Base-by-base conservation (phyloP, 352 stramenopile species). In the Plasmopara muralis region DNA sequence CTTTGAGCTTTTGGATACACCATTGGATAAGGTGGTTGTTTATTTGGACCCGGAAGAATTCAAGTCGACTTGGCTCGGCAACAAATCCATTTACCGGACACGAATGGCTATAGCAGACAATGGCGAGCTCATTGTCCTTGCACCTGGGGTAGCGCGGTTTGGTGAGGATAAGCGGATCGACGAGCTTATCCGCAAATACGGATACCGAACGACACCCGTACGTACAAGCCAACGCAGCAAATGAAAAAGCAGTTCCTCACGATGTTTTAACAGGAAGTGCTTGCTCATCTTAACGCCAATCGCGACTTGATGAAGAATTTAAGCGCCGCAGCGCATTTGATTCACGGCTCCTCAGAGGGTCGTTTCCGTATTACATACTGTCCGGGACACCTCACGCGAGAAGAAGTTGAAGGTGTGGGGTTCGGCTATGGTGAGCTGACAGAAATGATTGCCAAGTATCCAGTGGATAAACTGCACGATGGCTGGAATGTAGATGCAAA, bases 61-160 rank as follows among this genome's bases (percentile, higher is more conserved):
- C 77, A 96, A 98, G 65, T 98, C 95, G 6, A 99, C 95, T 9
- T 99, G 96, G 96, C 68, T 99, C 12, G 96, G 94, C 7, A 98
- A 98, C 76, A 99, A 99, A 66, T 88, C 88, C 31, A 98, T 99
- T 57, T 99, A 99, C 61, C 74, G 96, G 42, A 98, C 96, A 43
- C 77, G 96, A 39, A 98, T 99, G 96, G 91, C 90, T 15, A 98
- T 99, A 57, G 94, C 87, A 5, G 93, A 98, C 51, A 85, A 80
- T 31, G 96, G 95, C 0, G 88, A 98, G 47, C 68, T 99, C 0
- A 80, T 99, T 31, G 87, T 99, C 13, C 65, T 99, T 18, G 96
- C 93, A 12, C 96, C 96, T 1, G 95, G 87, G 14, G 89, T 99
- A 3, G 68, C 83, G 30, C 82, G 77, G 6, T 99, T 99, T 67